phyloP scores from a whole-genome alignment of 2,329 filamentous ascomycete genomes.

The Apiospora sp. region DNA sequence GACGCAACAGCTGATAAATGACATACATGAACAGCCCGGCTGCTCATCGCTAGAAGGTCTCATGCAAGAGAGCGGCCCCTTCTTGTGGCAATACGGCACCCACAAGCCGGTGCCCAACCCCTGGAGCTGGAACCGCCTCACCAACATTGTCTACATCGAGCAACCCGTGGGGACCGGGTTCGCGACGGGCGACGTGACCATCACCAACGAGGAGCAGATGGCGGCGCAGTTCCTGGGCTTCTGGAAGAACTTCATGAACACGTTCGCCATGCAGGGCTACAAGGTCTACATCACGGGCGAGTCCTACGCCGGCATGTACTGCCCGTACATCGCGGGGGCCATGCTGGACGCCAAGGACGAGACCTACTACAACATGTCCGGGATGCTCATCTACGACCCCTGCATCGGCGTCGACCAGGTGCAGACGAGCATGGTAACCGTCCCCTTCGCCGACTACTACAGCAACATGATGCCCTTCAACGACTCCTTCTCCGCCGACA shows the following conservation, averaged over 20 bases:
- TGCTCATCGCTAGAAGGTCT: constrained; percentile 72
- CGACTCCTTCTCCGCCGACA: constrained; percentile 60
- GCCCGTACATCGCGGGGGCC: constrained; percentile 63
- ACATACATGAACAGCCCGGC: constrained; percentile 51
- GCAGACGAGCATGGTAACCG: constrained; percentile 52
- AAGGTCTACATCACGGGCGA: constrained; percentile 64
- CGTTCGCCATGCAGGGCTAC: constrained; percentile 60
- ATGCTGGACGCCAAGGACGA: constrained; percentile 57
- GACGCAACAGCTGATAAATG: background rate
- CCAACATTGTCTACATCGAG: constrained; percentile 80
- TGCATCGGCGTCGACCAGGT: constrained; percentile 60
- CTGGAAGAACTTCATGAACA: constrained; percentile 66
- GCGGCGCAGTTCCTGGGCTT: constrained; percentile 79
- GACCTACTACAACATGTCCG: constrained; percentile 59
- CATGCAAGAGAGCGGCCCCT: constrained; percentile 80
- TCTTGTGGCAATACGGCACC: constrained; percentile 76
- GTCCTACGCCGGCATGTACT: constrained; percentile 60
- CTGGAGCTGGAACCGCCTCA: constrained; percentile 78
- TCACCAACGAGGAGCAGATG: constrained; percentile 71
- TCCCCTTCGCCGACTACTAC: constrained; percentile 65
- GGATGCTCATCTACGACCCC: constrained; percentile 71
- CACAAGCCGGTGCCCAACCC: constrained; percentile 69
- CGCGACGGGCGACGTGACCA: constrained; percentile 68
- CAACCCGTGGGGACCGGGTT: constrained; percentile 75
- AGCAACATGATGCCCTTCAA: constrained; percentile 63